A percentile compares a stretch with the other conserved stretches of the same genome.
Evolutionary conservation across 129 eudicot genomes (phyloP).

Genomic region (Centrapalus pauciflorus): DNA sequence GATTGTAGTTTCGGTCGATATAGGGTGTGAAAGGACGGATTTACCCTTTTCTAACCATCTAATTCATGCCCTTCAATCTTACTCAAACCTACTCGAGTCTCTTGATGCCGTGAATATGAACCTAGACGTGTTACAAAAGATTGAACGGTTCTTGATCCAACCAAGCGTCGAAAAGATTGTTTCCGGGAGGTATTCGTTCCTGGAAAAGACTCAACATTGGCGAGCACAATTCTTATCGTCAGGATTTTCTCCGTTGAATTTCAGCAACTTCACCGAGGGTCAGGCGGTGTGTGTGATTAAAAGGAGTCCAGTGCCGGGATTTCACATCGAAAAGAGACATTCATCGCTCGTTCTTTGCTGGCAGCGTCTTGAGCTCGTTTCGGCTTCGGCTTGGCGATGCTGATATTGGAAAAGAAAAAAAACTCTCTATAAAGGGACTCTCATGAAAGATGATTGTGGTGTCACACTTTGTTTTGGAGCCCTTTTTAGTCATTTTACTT

Average conservation of each 20-base stretch:
- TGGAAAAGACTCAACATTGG: conserved; percentile 72
- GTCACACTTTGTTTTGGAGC: no score
- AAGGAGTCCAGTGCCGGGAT: conserved; percentile 61
- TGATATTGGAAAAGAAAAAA: no score
- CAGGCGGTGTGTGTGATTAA: conserved; percentile 66
- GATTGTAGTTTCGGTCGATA: conserved; percentile 61
- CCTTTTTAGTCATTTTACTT: no score
- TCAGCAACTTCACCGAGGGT: conserved; percentile 65
- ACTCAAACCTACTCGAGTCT: conserved; percentile 62
- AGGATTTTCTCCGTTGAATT: conserved; percentile 46
- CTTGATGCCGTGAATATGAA: conserved; percentile 58
- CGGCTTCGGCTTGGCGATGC: conserved; percentile 72
- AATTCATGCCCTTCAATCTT: conserved; percentile 57
- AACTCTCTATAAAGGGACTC: no score
- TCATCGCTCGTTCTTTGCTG: conserved; percentile 63
- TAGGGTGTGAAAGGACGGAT: conserved; percentile 69
- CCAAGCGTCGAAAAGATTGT: conserved; percentile 55
- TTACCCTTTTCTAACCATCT: conserved; percentile 61
- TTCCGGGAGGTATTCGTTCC: conserved; percentile 35
- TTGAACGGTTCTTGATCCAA: conserved; percentile 60
- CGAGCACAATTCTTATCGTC: conserved; percentile 45
- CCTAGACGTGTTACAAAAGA: conserved; percentile 48
- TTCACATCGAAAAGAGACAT: conserved; percentile 67
- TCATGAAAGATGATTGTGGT: no score
- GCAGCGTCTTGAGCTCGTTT: conserved; percentile 61